A percentile compares a stretch with the other conserved stretches of the same genome.
phyloP scores from a whole-genome alignment of 1,284 basidiomycete genomes.

The Vanrija pseudolonga region DNA sequence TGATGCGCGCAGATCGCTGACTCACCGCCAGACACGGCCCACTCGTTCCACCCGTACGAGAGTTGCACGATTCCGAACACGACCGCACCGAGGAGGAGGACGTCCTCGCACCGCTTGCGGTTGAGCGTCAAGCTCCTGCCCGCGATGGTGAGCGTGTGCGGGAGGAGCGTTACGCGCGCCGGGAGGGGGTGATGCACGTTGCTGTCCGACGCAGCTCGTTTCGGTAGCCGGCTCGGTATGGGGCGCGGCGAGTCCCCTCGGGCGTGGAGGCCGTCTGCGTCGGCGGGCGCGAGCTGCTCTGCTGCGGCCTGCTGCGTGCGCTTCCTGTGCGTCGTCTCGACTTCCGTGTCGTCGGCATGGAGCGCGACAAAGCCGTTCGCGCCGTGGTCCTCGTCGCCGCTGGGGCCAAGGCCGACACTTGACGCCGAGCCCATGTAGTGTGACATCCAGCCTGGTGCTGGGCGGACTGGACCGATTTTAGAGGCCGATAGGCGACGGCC shows the following conservation, averaged over 20 bases:
- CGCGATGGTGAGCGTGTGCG: slow-evolving; percentile 7
- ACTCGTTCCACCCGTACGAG: slow-evolving; percentile 35
- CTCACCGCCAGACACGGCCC: slow-evolving; percentile 42
- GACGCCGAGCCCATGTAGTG: slow-evolving; percentile 30
- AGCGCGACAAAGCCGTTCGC: slow-evolving; percentile 23
- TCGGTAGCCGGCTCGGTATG: neutral
- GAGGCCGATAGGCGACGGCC: too few relatives aligned
- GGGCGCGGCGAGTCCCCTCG: neutral
- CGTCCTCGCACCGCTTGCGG: slow-evolving; percentile 36
- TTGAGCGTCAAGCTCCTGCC: slow-evolving; percentile 22
- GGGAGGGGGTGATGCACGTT: slow-evolving; percentile 16
- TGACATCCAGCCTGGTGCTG: neutral
- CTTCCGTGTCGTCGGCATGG: slow-evolving; percentile 9
- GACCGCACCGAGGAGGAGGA: slow-evolving; percentile 33
- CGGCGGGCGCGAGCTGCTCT: slow-evolving; percentile 2
- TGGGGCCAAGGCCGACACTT: slow-evolving; percentile 20
- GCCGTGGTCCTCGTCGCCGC: slow-evolving; percentile 21
- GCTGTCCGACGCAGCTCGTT: slow-evolving; percentile 9
- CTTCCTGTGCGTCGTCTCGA: slow-evolving; percentile 13
- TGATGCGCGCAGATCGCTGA: neutral
- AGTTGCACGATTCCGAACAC: slow-evolving; percentile 31
- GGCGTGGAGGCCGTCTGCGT: neutral
- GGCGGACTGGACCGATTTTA: too few relatives aligned
- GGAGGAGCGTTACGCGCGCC: slow-evolving; percentile 24
- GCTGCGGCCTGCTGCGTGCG: slow-evolving; percentile 3